Evolutionary conservation across 75 land plant genomes (phyloP).

Genomic region (Sequoia sempervirens): DNA sequence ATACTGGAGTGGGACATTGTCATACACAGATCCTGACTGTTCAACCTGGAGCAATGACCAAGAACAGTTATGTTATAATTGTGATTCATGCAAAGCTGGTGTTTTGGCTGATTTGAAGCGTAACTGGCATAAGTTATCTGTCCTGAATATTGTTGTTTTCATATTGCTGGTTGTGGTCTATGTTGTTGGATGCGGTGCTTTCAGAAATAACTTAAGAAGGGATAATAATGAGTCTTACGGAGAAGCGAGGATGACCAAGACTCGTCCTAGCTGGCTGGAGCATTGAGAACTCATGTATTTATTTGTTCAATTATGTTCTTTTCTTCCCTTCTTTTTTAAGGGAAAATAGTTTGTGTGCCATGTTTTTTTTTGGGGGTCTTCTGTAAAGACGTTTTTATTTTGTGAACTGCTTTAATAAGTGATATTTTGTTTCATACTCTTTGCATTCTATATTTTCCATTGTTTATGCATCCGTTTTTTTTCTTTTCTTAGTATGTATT

Average conservation of each 20-base stretch:
- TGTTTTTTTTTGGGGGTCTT: neutral
- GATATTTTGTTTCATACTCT: neutral
- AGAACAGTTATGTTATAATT: constrained; percentile 58
- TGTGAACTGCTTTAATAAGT: neutral
- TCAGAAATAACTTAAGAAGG: constrained; percentile 45
- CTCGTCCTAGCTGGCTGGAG: constrained; percentile 22
- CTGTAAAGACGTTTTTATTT: neutral
- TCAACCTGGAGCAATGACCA: constrained; percentile 70
- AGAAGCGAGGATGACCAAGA: constrained; percentile 25
- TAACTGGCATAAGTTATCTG: constrained; percentile 86
- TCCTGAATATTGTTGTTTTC: constrained; percentile 73
- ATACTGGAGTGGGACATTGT: constrained; percentile 14
- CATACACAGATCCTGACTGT: constrained; percentile 48
- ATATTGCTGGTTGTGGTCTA: constrained; percentile 76
- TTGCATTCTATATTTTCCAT: neutral
- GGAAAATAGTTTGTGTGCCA: neutral
- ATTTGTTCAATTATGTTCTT: neutral
- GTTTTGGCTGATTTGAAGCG: constrained; percentile 75
- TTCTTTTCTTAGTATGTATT: neutral
- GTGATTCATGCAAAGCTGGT: constrained; percentile 90
- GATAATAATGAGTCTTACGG: constrained; percentile 39
- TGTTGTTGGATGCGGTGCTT: constrained; percentile 73
- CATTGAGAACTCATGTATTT: constrained; percentile 7
- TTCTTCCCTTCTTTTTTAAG: neutral
- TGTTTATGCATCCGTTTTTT: neutral